Base-by-base conservation (phyloP, 257 asterid species). In the Prunella vulgaris region DNA sequence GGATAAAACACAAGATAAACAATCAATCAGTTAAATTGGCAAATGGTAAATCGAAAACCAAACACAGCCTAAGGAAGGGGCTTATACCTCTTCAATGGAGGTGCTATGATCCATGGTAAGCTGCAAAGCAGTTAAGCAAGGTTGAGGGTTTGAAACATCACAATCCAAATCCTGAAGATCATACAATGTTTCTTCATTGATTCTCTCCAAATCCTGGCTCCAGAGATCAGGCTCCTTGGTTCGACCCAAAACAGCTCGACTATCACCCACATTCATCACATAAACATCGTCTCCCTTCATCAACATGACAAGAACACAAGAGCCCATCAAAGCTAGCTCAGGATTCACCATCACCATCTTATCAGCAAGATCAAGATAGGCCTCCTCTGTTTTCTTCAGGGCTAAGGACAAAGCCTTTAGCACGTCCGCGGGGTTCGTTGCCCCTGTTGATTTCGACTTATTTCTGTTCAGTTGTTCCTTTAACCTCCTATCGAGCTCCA, bases 311-410 rank as follows among this genome's bases (percentile, higher is more conserved):
- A 93, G 92, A 74, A 88, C 96, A 73, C 99, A 93, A 18, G 97
- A 90, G 3, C 99, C 99, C 97, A 93, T 93, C 78, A 93, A 81
- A 49, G 97, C 93, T 61, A 93, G 75, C 79, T 93, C 99, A n/a
- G 99, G 99, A 65, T 93, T 93, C 76, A 87, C 96, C 84, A 71
- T 69, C 2, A 85, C 75, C 91, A 90, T 88, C 80, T 68, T 79
- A 73, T 93, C 99, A 30, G 99, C 92, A 60, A 90, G 64, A 73
- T 86, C 94, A 49, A 93, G 71, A 80, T 86, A 93, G 4, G 95
- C 82, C 22, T 85, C 96, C 77, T 93, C 98, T 0, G 98, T 90
- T 77, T 87, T 85, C 84, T 79, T 82, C 64, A 93, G 77, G 2
- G 97, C 99, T 48, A 74, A 78, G 0, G 94, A 82, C 5, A 93